These are phyloP conservation scores for Backusella psychrophila DNA, from an alignment of 192 early-diverging fungal species.

Conservation along the genomic window DNA sequence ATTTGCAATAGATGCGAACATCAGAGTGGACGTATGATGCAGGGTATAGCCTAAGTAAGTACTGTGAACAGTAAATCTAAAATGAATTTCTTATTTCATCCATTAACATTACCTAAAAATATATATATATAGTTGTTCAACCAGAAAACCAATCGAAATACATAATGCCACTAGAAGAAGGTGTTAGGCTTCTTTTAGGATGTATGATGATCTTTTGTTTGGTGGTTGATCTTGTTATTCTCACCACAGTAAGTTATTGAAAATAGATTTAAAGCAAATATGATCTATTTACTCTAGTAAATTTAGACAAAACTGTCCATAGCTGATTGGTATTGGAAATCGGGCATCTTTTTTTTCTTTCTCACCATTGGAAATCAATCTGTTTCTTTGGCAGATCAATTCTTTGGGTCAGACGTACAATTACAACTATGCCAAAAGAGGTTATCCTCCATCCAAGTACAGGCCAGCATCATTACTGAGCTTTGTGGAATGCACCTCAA, in stretches of 20 bases:
- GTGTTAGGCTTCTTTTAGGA: not conserved
- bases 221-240: conserved; percentile 16
- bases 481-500: not conserved
- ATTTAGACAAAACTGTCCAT: conserved; percentile 9
- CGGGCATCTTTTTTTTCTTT: conserved; percentile 21
- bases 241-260: conserved; percentile 17
- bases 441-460: not conserved
- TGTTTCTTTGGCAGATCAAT: not conserved
- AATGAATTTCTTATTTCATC: not conserved
- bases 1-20: conserved; percentile 12
- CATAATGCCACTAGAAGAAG: not conserved
- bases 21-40: conserved; percentile 4
- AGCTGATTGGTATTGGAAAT: conserved; percentile 27
- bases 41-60: not conserved
- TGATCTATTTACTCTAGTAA: not conserved
- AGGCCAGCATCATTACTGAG: not conserved
- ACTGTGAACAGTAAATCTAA: not conserved
- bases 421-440: not conserved
- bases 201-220: conserved; percentile 17
- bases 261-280: not conserved
- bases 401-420: not conserved
- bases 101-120: not conserved
- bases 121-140: not conserved
- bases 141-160: conserved; percentile 3
- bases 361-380: not conserved